Conservation (phyloP, 1,139 yeast genomes). For the Saccharomyces hybrid region DNA sequence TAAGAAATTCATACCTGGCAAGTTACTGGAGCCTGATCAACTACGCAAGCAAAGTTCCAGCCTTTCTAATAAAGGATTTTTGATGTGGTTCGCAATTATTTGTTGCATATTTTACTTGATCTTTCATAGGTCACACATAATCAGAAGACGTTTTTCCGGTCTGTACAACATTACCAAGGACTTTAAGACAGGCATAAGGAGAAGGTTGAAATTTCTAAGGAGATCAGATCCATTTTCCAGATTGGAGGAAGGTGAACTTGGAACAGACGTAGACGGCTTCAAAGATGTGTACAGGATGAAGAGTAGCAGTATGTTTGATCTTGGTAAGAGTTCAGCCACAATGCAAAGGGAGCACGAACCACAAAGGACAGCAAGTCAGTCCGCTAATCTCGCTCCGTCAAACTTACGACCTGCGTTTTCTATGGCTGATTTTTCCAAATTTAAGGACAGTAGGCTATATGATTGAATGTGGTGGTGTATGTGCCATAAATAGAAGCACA, state of each 20-base stretch:
- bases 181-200: neutral
- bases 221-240: slow-evolving; percentile 11
- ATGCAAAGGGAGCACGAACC: neutral
- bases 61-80: neutral
- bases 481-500: neutral
- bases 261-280: slow-evolving; percentile 5
- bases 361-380: slow-evolving; percentile 2
- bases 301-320: slow-evolving; percentile 26
- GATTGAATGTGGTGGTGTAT: slow-evolving; percentile 4
- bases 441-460: slow-evolving; percentile 13
- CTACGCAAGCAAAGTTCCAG: neutral
- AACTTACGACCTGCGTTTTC: slow-evolving; percentile 23
- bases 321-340: slow-evolving; percentile 7
- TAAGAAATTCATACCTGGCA: slow-evolving; percentile 35
- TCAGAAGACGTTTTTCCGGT: neutral
- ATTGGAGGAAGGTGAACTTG: slow-evolving; percentile 10
- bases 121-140: neutral
- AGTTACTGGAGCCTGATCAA: neutral
- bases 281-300: slow-evolving; percentile 17
- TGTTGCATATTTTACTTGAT: neutral
- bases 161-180: neutral
- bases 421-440: slow-evolving; percentile 26
- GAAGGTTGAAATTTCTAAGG: neutral
- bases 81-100: neutral
- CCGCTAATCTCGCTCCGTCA: slow-evolving; percentile 4